Base-by-base conservation (phyloP, 257 asterid genomes). In the Osmanthus fragrans region DNA sequence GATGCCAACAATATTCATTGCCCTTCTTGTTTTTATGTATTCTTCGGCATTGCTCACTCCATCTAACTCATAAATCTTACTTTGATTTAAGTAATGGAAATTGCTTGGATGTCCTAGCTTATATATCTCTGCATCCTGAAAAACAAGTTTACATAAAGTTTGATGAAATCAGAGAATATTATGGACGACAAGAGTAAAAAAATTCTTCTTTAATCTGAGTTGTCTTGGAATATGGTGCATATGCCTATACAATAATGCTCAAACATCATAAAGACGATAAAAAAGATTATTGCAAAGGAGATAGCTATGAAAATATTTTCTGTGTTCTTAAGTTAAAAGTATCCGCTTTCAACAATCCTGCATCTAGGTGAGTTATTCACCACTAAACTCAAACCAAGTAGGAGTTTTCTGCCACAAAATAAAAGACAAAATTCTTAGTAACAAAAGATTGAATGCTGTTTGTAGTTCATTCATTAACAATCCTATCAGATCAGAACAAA, bases 1-100 rank as follows among this genome's bases (percentile, higher is more conserved):
- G 76, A 96, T 93, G 77, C 99, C 99, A 71, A 96, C 98, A 78
- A 96, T 88, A 82, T 92, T 95, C 99, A 96, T 96, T 82, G 99
- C 99, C 84, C 97, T 88, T 85, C 98, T 90, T 74, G 97, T 96
- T 86, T 87, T 96, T 76, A 84, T 70, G 83, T 93, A 96, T 82
- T 96, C 99, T 89, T 93, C 99, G 9, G 91, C 94, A 79, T 85
- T 93, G 88, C 94, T 94, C 69, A 96, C 89, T 72, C 99, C 99
- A 65, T 93, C 99, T 80, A 96, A 83, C 76, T 92, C 97, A 77
- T 87, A 96, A 74, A 86, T 76, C 70, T 86, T 90, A 81, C 99
- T 96, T 84, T 93, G 99, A 84, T 93, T 96, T 89, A 96, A 86
- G 91, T 96, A 96, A 85, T 93, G 98, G 82, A 90, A 96, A 79